Base-by-base conservation (phyloP, 2,329 filamentous ascomycete species). In the Pleoardoris graminearum region DNA sequence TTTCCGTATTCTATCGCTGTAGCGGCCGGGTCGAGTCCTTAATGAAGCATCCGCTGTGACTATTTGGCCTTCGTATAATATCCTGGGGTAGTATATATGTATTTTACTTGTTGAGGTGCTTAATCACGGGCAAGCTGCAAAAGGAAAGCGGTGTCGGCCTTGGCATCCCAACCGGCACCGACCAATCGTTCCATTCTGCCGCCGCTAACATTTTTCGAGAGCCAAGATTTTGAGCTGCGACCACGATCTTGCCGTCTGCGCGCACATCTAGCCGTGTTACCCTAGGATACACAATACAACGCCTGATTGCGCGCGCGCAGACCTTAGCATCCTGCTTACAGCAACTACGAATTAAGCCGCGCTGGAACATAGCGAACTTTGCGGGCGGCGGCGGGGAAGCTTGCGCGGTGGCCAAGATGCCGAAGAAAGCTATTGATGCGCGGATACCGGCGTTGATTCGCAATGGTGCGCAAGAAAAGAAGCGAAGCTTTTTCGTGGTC, bases 401-500 rank as follows among this genome's bases (percentile, higher is more conserved):
- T 61, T 67, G 59, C 55, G 59, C 58, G 67, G 61, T 58, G 60
- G 58, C 61, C 59, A 67, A 61, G 54, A 73, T 73, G 70, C 63
- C 64, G 16, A 73, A 73, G 65, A 73, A 73, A 63, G 70, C 70
- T n/a, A 71, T 71, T 60, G 72, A 75, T 53, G 68, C 71, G 35
- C 72, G 72, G 22, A 74, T 75, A 58, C 72, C 71, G 50, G 72
- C 72, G 47, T 57, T 75, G 61, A 75, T 75, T 41, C 70, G 72
- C 16, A 75, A 75, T 58, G 71, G 72, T 33, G 72, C 70, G 29
- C 72, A 82, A 75, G 91, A 97, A 75, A 97, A 96, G 84, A 97
- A 97, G 80, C 85, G 94, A 75, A 96, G 90, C 78, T 97, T 99
- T 80, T 95, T 99, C 76, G 90, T 99, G 52, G 87, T 99, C 21